Evolutionary conservation across 108 stramenopile species (phyloP), one percentile per base, ranked within the genome.

Genomic region (Bacterosira constricta): DNA sequence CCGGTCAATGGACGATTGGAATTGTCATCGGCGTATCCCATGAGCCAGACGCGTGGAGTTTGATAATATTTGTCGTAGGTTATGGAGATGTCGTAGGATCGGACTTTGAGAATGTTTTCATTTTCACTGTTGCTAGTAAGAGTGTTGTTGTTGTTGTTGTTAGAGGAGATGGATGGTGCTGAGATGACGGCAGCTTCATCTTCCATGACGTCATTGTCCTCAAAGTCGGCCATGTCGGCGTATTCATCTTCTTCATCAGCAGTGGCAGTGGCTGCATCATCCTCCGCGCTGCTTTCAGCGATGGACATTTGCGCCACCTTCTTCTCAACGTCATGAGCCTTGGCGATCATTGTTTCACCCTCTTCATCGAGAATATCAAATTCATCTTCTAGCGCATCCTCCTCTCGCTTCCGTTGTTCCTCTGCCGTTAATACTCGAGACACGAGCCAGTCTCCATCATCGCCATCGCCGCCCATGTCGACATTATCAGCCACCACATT

Each of bases 31-130:
- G 89, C 80, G 60, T 94, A 96, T 2, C 99, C 99, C 56, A 92
- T 83, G 59, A 99, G 96, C 88, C 90, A 99, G 23, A 99, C 93
- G 6, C 99, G 90, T 0, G 99, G 99, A 12, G 97, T 98, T 77
- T 98, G 98, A 63, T 98, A 98, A 80, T 98, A 98, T 73, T 97
- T 97, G 81, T 99, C 99, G 83, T 99, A 99, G 37, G 96, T 98
- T 47, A 99, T 97, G 50, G 77, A 83, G 7, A 99, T 36, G 75
- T 99, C 98, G 73, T 99, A 99, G 30, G 94, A 94, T 45, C 99
- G 90, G 9, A 92, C 89, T 34, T 83, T 86, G 42, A 96, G 41
- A 44, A 96, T 67, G 69, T 91, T 85, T 30, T 78, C 59, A 61
- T 82, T 73, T 49, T 56, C 47, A 10, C 3, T 63, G 26, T 53